Conservation (phyloP, 805 yeast genomes). For the Saturnispora ahearnii region DNA sequence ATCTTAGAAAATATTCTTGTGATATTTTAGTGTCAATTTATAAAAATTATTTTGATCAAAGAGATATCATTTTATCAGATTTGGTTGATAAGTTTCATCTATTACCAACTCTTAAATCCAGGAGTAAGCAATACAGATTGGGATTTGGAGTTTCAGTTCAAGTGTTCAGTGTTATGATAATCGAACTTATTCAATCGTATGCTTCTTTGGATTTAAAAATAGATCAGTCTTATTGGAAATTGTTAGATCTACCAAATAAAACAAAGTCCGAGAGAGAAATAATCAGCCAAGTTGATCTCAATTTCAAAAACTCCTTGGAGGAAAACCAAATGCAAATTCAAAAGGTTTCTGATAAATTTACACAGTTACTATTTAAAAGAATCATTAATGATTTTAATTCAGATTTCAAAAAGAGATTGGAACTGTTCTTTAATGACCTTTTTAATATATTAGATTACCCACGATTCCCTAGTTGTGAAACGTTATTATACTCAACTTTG, state of each 20-base stretch:
- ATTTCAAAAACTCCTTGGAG: neutral
- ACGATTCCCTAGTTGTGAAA: slow-evolving; percentile 55
- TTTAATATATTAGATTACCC: slow-evolving; percentile 40
- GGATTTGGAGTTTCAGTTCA: slow-evolving; percentile 41
- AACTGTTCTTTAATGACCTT: slow-evolving; percentile 50
- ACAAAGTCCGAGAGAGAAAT: slow-evolving; percentile 11
- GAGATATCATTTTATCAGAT: slow-evolving; percentile 54
- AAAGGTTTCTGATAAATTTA: slow-evolving; percentile 23
- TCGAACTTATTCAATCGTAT: slow-evolving; percentile 32
- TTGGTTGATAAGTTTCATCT: slow-evolving; percentile 42
- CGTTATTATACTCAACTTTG: slow-evolving; percentile 37
- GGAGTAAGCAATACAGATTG: slow-evolving; percentile 36
- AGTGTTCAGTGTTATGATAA: slow-evolving; percentile 36
- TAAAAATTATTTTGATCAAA: slow-evolving; percentile 38
- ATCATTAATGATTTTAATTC: slow-evolving; percentile 26
- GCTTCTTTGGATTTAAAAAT: slow-evolving; percentile 13
- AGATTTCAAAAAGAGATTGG: slow-evolving; percentile 33
- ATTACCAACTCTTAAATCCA: slow-evolving; percentile 36
- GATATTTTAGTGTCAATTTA: slow-evolving; percentile 32
- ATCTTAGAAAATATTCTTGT: slow-evolving; percentile 24
- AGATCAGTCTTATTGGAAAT: slow-evolving; percentile 20
- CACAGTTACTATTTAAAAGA: slow-evolving; percentile 24
- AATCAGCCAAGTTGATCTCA: slow-evolving; percentile 1
- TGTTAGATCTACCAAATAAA: slow-evolving; percentile 6
- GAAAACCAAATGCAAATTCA: neutral